Base-by-base conservation (phyloP, 2,329 filamentous ascomycete genomes). In the Coniochaeta hoffmannii region DNA sequence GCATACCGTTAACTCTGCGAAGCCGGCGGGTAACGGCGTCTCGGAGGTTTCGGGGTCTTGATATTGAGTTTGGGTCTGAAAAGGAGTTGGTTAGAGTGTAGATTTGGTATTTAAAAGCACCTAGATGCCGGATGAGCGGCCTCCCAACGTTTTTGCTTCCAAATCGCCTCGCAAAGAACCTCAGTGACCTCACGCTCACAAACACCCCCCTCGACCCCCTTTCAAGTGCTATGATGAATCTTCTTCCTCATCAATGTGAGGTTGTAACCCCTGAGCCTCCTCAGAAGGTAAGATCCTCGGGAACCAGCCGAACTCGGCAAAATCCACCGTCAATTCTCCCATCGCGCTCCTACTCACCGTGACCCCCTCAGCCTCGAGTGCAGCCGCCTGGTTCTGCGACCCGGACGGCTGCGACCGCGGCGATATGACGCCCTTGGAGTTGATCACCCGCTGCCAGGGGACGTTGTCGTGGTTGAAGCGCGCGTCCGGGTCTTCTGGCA, bases 361-460 rank as follows among this genome's bases (percentile, higher is more conserved):
- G 10, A 84, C 78, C 2, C 79, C 80, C 60, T 84, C 81, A 0
- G 71, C 74, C 24, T 71, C 63, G 4, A 84, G 69, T 1, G 75
- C 76, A 0, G 69, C 66, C 0, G 78, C 81, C 60, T 84, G 81
- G 46, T 73, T 74, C n/a, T 66, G 71, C 0, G 76, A 69, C 0
- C 75, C 78, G 0, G 73, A 69, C 2, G 78, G 76, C 46, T 76
- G 75, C 26, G 78, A 80, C 90, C 92, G 83, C 8, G 88, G 88
- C 46, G 91, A 96, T 62, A 97, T 95, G 57, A 83, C 76, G 22
- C 93, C 92, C 71, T 89, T 93, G 14, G 89, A 76, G 69, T 93
- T 96, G 67, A 97, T 88, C 57, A 97, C 89, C 56, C 94, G 79
- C 75, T 97, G 93, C 93, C 93, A 97, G 0, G 93, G 93, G 3